Conservation (phyloP, 805 yeast genomes). For the Ogataea parapolymorpha region DNA sequence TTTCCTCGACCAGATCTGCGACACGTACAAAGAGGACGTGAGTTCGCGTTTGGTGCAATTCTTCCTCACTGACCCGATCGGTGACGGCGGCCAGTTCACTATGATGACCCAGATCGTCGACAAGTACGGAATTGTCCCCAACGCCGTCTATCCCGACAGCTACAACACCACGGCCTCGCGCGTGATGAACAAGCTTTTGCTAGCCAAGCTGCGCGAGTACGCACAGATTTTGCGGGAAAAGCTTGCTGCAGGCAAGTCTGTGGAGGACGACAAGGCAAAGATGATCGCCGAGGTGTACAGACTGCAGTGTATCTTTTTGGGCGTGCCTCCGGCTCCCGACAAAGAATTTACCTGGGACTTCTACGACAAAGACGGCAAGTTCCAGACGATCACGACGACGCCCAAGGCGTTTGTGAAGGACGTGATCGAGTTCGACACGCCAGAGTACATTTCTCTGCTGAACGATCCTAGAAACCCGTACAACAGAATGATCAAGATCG, state of each 20-base stretch:
- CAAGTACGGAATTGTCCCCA: slow-evolving; percentile 81
- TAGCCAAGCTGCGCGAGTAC: slow-evolving; percentile 71
- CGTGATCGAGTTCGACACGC: slow-evolving; percentile 50
- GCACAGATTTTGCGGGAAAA: slow-evolving; percentile 63
- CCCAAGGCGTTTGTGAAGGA: slow-evolving; percentile 63
- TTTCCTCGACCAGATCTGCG: slow-evolving; percentile 72
- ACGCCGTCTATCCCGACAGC: slow-evolving; percentile 68
- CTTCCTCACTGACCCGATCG: slow-evolving; percentile 60
- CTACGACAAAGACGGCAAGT: slow-evolving; percentile 60
- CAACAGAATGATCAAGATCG: slow-evolving; percentile 63
- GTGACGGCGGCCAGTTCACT: slow-evolving; percentile 88
- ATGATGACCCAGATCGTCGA: slow-evolving; percentile 74
- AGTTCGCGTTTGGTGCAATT: slow-evolving; percentile 70
- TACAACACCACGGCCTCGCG: slow-evolving; percentile 48
- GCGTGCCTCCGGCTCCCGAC: slow-evolving; percentile 73
- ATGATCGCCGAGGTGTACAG: slow-evolving; percentile 63
- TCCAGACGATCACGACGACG: slow-evolving; percentile 48
- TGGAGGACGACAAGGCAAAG: slow-evolving; percentile 31
- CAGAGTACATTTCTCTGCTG: slow-evolving; percentile 60
- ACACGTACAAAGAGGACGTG: slow-evolving; percentile 61
- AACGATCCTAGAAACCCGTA: slow-evolving; percentile 80
- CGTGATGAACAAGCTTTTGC: slow-evolving; percentile 56
- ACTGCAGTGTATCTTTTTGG: slow-evolving; percentile 64
- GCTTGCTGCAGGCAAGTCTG: slow-evolving; percentile 38
- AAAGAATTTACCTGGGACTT: slow-evolving; percentile 73